These are phyloP conservation scores for Hydnomerulius pinastri DNA, from an alignment of 768 basidiomycete genomes.

Conservation along the genomic window DNA sequence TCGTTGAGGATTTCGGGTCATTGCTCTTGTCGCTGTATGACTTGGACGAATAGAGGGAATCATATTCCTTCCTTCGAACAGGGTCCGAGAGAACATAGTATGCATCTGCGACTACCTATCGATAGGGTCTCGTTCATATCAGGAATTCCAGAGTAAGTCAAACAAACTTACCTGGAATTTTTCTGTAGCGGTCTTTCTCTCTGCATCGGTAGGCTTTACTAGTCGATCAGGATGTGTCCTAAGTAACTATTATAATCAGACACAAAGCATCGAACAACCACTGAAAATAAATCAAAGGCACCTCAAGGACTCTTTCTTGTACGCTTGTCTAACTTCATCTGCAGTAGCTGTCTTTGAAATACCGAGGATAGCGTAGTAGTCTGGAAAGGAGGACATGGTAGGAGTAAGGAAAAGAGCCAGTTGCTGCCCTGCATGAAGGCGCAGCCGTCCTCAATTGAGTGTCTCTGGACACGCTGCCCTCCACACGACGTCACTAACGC, in stretches of 20 bases:
- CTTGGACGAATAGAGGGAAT: constrained; percentile 60
- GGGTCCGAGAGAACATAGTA: constrained; percentile 91
- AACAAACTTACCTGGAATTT: constrained; percentile 67
- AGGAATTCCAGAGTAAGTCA: not conserved
- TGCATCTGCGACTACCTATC: constrained; percentile 85
- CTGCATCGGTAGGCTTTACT: constrained; percentile 63
- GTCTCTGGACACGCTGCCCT: not conserved
- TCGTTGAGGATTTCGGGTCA: constrained; percentile 67
- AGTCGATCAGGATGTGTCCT: constrained; percentile 92
- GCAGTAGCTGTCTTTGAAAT: constrained; percentile 57
- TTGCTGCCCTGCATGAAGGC: constrained; percentile 11
- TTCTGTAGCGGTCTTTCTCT: constrained; percentile 78
- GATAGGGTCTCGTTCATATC: not conserved
- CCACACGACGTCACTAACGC: not conserved
- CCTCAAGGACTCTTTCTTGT: constrained; percentile 80
- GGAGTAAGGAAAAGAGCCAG: constrained; percentile 14
- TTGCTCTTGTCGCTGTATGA: constrained; percentile 50
- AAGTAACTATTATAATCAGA: constrained; percentile 22
- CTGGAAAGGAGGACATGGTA: constrained; percentile 74
- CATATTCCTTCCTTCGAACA: constrained; percentile 71
- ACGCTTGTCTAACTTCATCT: constrained; percentile 75
- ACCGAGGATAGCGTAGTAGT: constrained; percentile 71
- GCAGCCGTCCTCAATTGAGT: constrained; percentile 8
- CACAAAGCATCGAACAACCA: constrained; percentile 1
- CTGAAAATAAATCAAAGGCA: constrained; percentile 23